Percentiles rank a stretch among this genome's conserved stretches.
phyloP scores from a whole-genome alignment of 2,329 filamentous ascomycete genomes.

The Pseudogymnoascus sp. region DNA sequence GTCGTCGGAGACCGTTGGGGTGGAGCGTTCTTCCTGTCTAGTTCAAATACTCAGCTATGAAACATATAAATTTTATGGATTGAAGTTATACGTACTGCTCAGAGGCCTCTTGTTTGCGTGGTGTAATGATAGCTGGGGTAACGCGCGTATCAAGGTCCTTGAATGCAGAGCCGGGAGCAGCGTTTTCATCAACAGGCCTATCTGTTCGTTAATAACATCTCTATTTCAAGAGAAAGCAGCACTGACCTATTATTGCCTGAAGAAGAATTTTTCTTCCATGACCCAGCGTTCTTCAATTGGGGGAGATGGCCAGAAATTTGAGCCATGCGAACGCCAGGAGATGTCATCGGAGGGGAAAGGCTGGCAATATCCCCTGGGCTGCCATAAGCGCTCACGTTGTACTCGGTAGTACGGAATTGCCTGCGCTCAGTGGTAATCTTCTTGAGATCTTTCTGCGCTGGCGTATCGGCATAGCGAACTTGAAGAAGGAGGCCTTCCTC shows the following conservation, averaged over 20 bases:
- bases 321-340: slow-evolving; percentile 25
- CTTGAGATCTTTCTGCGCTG: slow-evolving; percentile 93
- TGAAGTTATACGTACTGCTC: not conserved
- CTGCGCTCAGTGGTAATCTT: slow-evolving; percentile 90
- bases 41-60: not conserved
- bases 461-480: slow-evolving; percentile 94
- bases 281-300: slow-evolving; percentile 22
- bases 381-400: slow-evolving; percentile 68
- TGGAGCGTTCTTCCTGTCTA: not conserved
- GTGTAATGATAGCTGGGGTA: not conserved
- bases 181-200: slow-evolving; percentile 14
- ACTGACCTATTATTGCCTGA: slow-evolving; percentile 19
- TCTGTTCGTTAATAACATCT: not conserved
- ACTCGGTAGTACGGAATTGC: slow-evolving; percentile 93
- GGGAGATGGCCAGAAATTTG: slow-evolving; percentile 28
- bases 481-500: slow-evolving; percentile 79
- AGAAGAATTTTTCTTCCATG: slow-evolving; percentile 29
- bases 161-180: slow-evolving; percentile 22
- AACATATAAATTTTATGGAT: not conserved
- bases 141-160: slow-evolving; percentile 25
- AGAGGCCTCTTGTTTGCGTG: not conserved
- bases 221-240: not conserved
- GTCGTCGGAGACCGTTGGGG: slow-evolving; percentile 28
- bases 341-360: slow-evolving; percentile 41
- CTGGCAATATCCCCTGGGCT: slow-evolving; percentile 36